Conservation (phyloP, 164 flowering plant genomes). For the Cinnamomum micranthum region DNA sequence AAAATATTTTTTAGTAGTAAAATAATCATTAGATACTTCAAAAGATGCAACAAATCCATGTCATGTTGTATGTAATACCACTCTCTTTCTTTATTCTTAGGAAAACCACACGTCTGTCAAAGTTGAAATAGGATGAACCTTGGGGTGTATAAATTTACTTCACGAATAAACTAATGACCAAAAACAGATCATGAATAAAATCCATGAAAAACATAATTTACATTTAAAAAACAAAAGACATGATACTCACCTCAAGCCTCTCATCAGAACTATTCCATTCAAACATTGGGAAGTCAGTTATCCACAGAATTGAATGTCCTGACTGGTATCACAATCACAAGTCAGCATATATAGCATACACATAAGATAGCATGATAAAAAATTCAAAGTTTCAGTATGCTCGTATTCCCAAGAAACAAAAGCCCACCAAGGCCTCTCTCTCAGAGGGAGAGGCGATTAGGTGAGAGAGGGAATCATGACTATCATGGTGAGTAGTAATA, state of each 20-base stretch:
- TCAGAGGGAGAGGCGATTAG: too few species aligned
- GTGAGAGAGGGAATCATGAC: too few species aligned
- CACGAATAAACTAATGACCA: neutral
- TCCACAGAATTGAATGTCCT: constrained; percentile 82
- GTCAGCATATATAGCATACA: neutral
- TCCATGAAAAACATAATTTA: too few species aligned
- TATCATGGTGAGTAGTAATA: too few species aligned
- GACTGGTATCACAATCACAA: constrained; percentile 37
- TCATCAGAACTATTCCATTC: constrained; percentile 91
- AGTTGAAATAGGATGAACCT: neutral
- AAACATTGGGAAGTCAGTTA: constrained; percentile 98
- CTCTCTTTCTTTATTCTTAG: too few species aligned
- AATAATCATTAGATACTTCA: too few species aligned
- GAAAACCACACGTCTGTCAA: neutral
- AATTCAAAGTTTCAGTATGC: too few species aligned
- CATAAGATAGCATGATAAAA: too few species aligned
- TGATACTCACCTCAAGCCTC: constrained; percentile 75
- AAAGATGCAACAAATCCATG: neutral
- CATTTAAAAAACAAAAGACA: neutral
- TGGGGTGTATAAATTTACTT: neutral
- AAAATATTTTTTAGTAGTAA: too few species aligned
- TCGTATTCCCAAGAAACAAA: too few species aligned
- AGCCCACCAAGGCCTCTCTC: too few species aligned
- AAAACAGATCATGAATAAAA: neutral
- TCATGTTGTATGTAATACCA: neutral